Evolutionary conservation across 768 basidiomycete genomes (phyloP).

Genomic region (Hortiboletus flavorubellus): DNA sequence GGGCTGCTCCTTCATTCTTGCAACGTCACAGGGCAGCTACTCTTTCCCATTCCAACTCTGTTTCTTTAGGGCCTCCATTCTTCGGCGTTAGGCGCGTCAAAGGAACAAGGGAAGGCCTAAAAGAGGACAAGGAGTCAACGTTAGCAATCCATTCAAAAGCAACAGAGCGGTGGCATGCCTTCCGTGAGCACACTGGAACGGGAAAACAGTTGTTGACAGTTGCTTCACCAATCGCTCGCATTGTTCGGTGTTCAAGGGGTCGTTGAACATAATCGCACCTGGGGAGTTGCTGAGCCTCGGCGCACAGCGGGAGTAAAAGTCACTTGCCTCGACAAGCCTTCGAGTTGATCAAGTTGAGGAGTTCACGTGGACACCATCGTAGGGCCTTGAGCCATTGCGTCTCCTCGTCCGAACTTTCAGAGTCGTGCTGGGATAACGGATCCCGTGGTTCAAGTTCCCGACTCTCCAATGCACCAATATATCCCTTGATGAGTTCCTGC

Average conservation of each 20-base stretch:
- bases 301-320: background rate
- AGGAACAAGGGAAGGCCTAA: constrained; percentile 56
- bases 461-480: constrained; percentile 57
- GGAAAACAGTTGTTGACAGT: constrained; percentile 71
- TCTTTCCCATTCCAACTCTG: constrained; percentile 25
- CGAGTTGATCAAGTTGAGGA: constrained; percentile 86
- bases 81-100: constrained; percentile 32
- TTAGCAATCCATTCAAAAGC: background rate
- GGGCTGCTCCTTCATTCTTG: background rate
- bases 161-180: constrained; percentile 41
- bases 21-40: constrained; percentile 17
- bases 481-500: constrained; percentile 70
- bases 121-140: background rate
- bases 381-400: constrained; percentile 65
- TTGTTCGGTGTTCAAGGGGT: constrained; percentile 63
- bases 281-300: constrained; percentile 8
- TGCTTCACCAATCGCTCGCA: constrained; percentile 65
- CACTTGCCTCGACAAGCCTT: constrained; percentile 89
- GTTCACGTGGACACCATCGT: constrained; percentile 76
- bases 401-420: constrained; percentile 17
- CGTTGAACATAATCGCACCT: constrained; percentile 99
- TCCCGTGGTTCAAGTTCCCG: constrained; percentile 35
- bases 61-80: constrained; percentile 10
- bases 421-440: constrained; percentile 8
- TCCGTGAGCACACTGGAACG: constrained; percentile 97